phyloP scores from a whole-genome alignment of 2,329 filamentous ascomycete genomes.

The Aureobasidium mangrovei region DNA sequence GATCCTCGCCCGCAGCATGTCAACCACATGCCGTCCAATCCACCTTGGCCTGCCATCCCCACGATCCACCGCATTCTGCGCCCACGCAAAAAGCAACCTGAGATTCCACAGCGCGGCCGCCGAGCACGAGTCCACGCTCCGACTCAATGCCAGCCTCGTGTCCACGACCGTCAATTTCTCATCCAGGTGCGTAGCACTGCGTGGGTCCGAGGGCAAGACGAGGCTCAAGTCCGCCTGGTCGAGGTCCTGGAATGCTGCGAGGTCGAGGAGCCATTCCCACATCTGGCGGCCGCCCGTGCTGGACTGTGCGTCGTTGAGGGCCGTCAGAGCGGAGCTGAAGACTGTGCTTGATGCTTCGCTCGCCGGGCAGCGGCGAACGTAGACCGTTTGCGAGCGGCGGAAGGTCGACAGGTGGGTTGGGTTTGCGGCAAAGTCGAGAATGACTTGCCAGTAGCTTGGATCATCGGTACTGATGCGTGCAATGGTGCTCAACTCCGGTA shows the following conservation, averaged over 20 bases:
- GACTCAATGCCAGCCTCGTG: slow-evolving; percentile 54
- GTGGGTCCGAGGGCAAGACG: slow-evolving; percentile 31
- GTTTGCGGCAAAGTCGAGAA: slow-evolving; percentile 62
- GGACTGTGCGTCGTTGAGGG: slow-evolving; percentile 54
- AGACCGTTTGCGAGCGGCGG: slow-evolving; percentile 60
- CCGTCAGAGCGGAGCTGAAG: slow-evolving; percentile 66
- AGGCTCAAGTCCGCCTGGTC: slow-evolving; percentile 55
- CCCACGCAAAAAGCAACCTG: slow-evolving; percentile 56
- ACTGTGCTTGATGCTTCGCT: slow-evolving; percentile 42
- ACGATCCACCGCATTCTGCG: slow-evolving; percentile 36
- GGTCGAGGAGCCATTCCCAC: slow-evolving; percentile 66
- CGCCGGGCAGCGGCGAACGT: slow-evolving; percentile 57
- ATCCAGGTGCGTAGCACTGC: slow-evolving; percentile 41
- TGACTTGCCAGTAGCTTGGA: slow-evolving; percentile 70
- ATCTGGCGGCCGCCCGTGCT: slow-evolving; percentile 32
- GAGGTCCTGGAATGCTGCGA: slow-evolving; percentile 44
- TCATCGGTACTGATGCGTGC: slow-evolving; percentile 52
- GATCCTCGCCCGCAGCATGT: slow-evolving; percentile 45
- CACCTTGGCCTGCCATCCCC: slow-evolving; percentile 39
- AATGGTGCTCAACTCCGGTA: slow-evolving; percentile 58
- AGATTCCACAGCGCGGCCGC: slow-evolving; percentile 55
- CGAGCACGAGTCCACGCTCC: slow-evolving; percentile 32
- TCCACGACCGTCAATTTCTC: slow-evolving; percentile 58
- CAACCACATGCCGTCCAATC: slow-evolving; percentile 49
- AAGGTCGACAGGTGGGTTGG: slow-evolving; percentile 57